These are phyloP conservation scores for Phascolomyces articulosus DNA, from an alignment of 371 early-diverging fungal genomes.

Conservation along the genomic window DNA sequence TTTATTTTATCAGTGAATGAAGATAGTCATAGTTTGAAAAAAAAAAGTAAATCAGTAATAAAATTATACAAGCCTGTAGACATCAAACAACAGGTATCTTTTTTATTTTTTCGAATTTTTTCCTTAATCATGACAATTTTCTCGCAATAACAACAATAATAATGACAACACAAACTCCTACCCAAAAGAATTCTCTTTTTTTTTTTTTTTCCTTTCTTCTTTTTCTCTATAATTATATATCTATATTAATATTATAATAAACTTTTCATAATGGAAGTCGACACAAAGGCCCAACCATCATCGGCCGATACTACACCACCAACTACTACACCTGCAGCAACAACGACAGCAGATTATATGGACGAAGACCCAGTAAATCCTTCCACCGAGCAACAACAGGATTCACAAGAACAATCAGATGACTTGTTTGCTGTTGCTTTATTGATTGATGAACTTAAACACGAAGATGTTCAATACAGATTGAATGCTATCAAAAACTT, in stretches of 20 bases:
- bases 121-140: too few species aligned
- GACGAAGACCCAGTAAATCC: slow-evolving; percentile 49
- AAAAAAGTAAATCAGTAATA: too few species aligned
- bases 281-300: slow-evolving; percentile 20
- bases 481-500: slow-evolving; percentile 92
- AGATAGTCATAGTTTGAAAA: too few species aligned
- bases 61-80: too few species aligned
- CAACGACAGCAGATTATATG: slow-evolving; percentile 51
- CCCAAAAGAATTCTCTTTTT: background rate
- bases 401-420: slow-evolving; percentile 22
- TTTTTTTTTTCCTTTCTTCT: background rate
- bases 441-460: slow-evolving; percentile 96
- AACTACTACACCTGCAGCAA: slow-evolving; percentile 35
- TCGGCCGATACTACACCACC: slow-evolving; percentile 22
- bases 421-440: slow-evolving; percentile 83
- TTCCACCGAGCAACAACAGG: slow-evolving; percentile 11
- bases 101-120: too few species aligned
- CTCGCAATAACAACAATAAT: too few species aligned
- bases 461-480: slow-evolving; percentile 92
- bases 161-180: too few species aligned
- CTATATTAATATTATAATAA: too few species aligned
- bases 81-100: too few species aligned
- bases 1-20: too few species aligned
- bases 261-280: slow-evolving; percentile 40
- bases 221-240: background rate